phyloP scores from a whole-genome alignment of 768 basidiomycete genomes.

The Ramaria rubella region DNA sequence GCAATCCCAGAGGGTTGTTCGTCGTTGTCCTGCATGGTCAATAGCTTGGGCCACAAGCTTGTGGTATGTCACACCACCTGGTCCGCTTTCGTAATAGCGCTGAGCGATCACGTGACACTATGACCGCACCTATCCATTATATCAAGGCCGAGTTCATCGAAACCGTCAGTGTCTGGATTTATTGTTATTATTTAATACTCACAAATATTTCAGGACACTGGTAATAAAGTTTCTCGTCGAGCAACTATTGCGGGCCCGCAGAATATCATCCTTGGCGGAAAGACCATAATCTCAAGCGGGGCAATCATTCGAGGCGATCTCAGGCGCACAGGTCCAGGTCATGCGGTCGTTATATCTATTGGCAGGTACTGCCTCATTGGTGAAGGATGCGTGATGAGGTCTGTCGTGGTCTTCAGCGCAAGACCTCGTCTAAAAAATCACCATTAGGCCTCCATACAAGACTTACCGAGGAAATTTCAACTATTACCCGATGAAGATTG shows the following conservation, averaged over 20 bases:
- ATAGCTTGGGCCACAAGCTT: background rate
- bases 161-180: slow-evolving; percentile 42
- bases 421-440: background rate
- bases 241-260: slow-evolving; percentile 90
- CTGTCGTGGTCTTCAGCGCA: background rate
- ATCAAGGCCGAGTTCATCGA: slow-evolving; percentile 82
- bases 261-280: slow-evolving; percentile 95
- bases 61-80: background rate
- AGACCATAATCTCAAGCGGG: slow-evolving; percentile 87
- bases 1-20: background rate
- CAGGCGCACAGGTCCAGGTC: slow-evolving; percentile 79
- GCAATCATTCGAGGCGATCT: slow-evolving; percentile 94
- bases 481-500: slow-evolving; percentile 97
- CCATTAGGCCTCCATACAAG: slow-evolving; percentile 71
- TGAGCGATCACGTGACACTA: background rate
- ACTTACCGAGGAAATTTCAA: slow-evolving; percentile 89
- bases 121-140: slow-evolving; percentile 60
- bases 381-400: slow-evolving; percentile 87
- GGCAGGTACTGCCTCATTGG: slow-evolving; percentile 91
- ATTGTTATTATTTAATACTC: background rate
- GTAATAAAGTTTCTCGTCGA: slow-evolving; percentile 91
- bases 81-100: background rate
- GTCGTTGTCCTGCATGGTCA: slow-evolving; percentile 1
- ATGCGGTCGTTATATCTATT: slow-evolving; percentile 88
- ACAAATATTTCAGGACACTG: slow-evolving; percentile 61